These are phyloP conservation scores for Aspergillus pseudoterreus DNA, from an alignment of 2,329 filamentous ascomycete genomes.

Conservation along the genomic window DNA sequence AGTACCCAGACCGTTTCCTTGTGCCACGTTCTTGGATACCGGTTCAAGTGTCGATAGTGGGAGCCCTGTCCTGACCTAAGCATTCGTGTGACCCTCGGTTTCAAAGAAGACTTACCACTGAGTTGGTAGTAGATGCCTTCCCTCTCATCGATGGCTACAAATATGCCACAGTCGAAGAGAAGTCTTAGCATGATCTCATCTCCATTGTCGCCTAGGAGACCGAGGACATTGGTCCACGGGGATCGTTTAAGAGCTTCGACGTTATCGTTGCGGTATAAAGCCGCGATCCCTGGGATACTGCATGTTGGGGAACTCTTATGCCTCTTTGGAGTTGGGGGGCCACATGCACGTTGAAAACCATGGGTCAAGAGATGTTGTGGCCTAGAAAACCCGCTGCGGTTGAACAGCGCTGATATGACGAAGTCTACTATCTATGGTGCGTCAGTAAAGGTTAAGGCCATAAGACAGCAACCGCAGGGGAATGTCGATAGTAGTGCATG, in stretches of 20 bases:
- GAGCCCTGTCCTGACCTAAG: slow-evolving; percentile 18
- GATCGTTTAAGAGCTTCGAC: slow-evolving; percentile 63
- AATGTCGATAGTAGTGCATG: too few relatives aligned
- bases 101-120: slow-evolving; percentile 57
- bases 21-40: slow-evolving; percentile 8
- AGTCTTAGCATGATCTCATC: slow-evolving; percentile 75
- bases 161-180: slow-evolving; percentile 74
- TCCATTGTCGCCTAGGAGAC: slow-evolving; percentile 69
- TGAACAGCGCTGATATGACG: slow-evolving; percentile 73
- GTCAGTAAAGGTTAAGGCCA: neutral
- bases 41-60: slow-evolving; percentile 29
- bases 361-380: slow-evolving; percentile 78
- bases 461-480: neutral
- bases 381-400: slow-evolving; percentile 49
- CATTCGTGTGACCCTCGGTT: neutral
- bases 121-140: slow-evolving; percentile 71
- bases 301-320: slow-evolving; percentile 29
- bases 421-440: slow-evolving; percentile 66
- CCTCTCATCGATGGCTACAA: slow-evolving; percentile 57
- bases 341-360: slow-evolving; percentile 62
- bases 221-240: slow-evolving; percentile 73
- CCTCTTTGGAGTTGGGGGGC: slow-evolving; percentile 26
- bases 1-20: neutral
- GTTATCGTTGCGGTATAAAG: slow-evolving; percentile 65
- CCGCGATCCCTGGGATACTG: slow-evolving; percentile 63